A percentile compares a stretch with the other conserved stretches of the same genome.
Conservation (phyloP, 2,329 filamentous ascomycete species). For the Calonectria leucothoes region DNA sequence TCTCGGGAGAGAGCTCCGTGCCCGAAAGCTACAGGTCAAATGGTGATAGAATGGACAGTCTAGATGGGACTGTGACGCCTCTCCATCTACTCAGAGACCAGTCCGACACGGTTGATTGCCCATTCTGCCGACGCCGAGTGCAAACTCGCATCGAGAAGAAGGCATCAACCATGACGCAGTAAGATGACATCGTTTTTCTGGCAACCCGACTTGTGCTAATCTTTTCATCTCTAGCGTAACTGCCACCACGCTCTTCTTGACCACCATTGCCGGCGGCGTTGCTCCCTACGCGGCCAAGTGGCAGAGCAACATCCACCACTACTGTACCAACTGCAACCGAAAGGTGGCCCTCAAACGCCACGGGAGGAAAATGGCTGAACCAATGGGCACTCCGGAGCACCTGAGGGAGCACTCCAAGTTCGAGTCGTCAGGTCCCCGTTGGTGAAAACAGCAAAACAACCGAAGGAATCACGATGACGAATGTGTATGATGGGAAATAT, state of each 20-base stretch:
- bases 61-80: constrained; percentile 30
- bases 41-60: no score
- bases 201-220: background rate
- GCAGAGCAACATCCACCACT: constrained; percentile 32
- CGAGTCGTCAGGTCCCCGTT: background rate
- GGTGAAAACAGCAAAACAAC: no score
- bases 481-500: background rate
- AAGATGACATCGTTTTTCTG: background rate
- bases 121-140: constrained; percentile 32
- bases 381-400: constrained; percentile 36
- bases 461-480: background rate
- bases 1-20: background rate
- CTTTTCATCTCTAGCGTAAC: constrained; percentile 12
- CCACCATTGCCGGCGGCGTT: constrained; percentile 33
- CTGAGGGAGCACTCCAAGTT: constrained; percentile 14
- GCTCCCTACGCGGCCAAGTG: constrained; percentile 36
- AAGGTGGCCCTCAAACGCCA: constrained; percentile 34
- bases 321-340: constrained; percentile 35
- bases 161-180: constrained; percentile 38
- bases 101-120: constrained; percentile 38
- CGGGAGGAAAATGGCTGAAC: constrained; percentile 24
- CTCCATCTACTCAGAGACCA: constrained; percentile 35
- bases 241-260: constrained; percentile 34
- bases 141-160: constrained; percentile 37
- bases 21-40: background rate